Base-by-base conservation (phyloP, 2,329 filamentous ascomycete species). In the Aspergillus sp. region DNA sequence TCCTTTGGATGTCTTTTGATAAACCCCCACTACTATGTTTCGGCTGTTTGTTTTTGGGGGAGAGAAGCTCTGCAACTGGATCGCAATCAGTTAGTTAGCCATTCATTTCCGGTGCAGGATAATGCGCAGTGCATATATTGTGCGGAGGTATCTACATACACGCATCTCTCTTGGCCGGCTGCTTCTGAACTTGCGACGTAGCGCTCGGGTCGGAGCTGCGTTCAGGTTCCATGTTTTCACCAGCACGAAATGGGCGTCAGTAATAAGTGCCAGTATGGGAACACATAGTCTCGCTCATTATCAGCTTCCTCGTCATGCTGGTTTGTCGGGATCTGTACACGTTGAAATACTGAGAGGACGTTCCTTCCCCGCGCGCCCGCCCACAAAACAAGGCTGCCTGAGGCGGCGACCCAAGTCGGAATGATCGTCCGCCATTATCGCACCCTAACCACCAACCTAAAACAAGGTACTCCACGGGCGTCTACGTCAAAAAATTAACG, bases 61-160 rank as follows among this genome's bases (percentile, higher is more conserved):
- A 73, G 75, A 87, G 85, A 55, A 87, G 77, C 60, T 84, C 80
- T 51, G 81, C 70, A 69, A 87, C 79, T 82, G 56, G 3, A 25
- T n/a, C 6, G 17, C 25, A 25, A n/a, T 47, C 23, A 27, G n/a
- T 51, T 45, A 54, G 46, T 37, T 51, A 45, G 25, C 17, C 15
- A 43, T 15, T 40, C 6, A 8, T 19, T 45, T 33, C 14, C 15
- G 14, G 19, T 39, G 19, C 17, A 11, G 31, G 6, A 5, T 27
- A 25, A 35, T 14, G 35, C 43, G n/a, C 19, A 59, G 23, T 11
- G 53, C 43, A 39, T 21, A 44, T 12, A 5, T 15, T 19, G 53
- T 27, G 2, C 8, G 23, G 23, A 35, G 14, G 21, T n/a, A 37
- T 37, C 14, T 37, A 49, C 61, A 48, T 70, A 75, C 73, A 76